These are phyloP conservation scores for Scheffersomyces lignicola DNA, from an alignment of 1,139 yeast species.

Conservation along the genomic window DNA sequence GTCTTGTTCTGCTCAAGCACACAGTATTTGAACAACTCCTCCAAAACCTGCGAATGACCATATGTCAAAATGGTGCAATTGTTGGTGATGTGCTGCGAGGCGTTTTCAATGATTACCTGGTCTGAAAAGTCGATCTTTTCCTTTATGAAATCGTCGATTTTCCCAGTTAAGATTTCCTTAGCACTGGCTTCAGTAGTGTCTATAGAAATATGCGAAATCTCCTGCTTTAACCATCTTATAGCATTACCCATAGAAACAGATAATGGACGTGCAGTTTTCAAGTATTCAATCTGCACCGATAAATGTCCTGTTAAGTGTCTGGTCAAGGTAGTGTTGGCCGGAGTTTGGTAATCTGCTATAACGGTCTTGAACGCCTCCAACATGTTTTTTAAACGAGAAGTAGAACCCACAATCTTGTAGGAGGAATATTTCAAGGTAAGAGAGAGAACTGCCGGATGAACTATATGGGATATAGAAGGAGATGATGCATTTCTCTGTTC, in stretches of 20 bases:
- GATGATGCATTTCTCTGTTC: conserved; percentile 74
- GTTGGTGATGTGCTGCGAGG: conserved; percentile 72
- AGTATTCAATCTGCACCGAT: conserved; percentile 91
- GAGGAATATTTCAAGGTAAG: conserved; percentile 81
- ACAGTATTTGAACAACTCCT: conserved; percentile 73
- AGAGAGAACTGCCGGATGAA: conserved; percentile 83
- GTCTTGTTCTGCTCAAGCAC: conserved; percentile 57
- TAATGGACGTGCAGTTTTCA: conserved; percentile 89
- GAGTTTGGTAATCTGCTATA: conserved; percentile 79
- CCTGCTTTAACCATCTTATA: conserved; percentile 94
- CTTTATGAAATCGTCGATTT: conserved; percentile 77
- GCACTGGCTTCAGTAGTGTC: conserved; percentile 75
- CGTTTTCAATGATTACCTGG: conserved; percentile 77
- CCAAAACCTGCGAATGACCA: conserved; percentile 85
- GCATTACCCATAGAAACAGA: conserved; percentile 97
- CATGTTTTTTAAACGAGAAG: conserved; percentile 82
- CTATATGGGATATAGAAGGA: conserved; percentile 62
- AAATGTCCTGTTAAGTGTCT: conserved; percentile 87
- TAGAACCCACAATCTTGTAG: conserved; percentile 87
- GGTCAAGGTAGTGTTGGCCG: conserved; percentile 79
- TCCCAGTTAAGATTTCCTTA: conserved; percentile 60
- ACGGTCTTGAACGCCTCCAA: conserved; percentile 80
- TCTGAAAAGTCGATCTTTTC: conserved; percentile 88
- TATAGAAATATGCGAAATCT: conserved; percentile 74
- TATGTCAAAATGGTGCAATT: conserved; percentile 83